A percentile compares a stretch with the other conserved stretches of the same genome.
These are phyloP conservation scores for Penicillium concentricum DNA, from an alignment of 2,329 filamentous ascomycete species.

Conservation along the genomic window DNA sequence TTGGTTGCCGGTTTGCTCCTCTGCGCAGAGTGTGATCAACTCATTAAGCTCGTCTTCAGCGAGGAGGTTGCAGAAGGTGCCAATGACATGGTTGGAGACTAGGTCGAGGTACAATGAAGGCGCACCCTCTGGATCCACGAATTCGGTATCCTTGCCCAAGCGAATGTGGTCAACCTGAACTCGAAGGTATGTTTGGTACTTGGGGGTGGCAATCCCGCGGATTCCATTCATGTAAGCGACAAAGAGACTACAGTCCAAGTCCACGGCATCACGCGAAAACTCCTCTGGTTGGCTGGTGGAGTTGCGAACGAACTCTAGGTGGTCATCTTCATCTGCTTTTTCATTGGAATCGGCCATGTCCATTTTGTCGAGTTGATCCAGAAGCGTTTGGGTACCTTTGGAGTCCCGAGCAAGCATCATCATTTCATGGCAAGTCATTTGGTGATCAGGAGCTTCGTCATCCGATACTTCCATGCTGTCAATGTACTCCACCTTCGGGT, in stretches of 20 bases:
- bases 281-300: conserved; percentile 33
- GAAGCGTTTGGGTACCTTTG: conserved; percentile 18
- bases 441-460: conserved; percentile 24
- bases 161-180: conserved; percentile 36
- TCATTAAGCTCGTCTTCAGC: conserved; percentile 37
- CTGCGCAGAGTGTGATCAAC: conserved; percentile 30
- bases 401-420: conserved; percentile 36
- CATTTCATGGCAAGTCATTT: conserved; percentile 44
- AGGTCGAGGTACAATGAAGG: conserved; percentile 38
- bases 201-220: conserved; percentile 34
- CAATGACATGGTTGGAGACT: conserved; percentile 39
- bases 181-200: conserved; percentile 36
- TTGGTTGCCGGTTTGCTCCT: conserved; percentile 16
- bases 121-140: conserved; percentile 32
- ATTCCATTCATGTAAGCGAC: conserved; percentile 45
- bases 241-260: conserved; percentile 41
- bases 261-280: conserved; percentile 37
- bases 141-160: conserved; percentile 32
- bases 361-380: conserved; percentile 18
- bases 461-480: conserved; percentile 29
- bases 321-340: conserved; percentile 14
- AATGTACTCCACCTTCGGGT: conserved; percentile 36
- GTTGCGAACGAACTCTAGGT: conserved; percentile 19
- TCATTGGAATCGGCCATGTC: conserved; percentile 16
- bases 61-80: conserved; percentile 42